Percentiles rank a stretch among this genome's conserved stretches.
Conservation (phyloP, 352 stramenopile genomes). For the Globisporangium radiosum region DNA sequence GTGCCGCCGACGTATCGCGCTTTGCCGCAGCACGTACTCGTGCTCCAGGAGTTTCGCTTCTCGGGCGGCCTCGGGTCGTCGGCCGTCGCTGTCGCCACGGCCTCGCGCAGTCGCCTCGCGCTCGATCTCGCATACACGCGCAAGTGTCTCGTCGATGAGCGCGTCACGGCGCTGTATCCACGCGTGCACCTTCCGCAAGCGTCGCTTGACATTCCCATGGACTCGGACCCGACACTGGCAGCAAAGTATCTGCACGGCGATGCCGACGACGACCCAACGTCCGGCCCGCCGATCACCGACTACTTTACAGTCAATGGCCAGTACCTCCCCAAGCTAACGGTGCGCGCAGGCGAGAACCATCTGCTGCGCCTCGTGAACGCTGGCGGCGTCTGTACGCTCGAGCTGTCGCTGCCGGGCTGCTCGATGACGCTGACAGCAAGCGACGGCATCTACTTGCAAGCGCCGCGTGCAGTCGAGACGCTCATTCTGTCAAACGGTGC, state of each 20-base stretch:
- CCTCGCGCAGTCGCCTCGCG: slow-evolving; percentile 41
- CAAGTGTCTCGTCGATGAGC: slow-evolving; percentile 28
- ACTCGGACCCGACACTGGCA: background rate
- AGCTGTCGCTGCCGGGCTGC: slow-evolving; percentile 58
- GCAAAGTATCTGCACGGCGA: slow-evolving; percentile 11
- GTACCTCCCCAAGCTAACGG: slow-evolving; percentile 53
- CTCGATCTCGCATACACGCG: slow-evolving; percentile 41
- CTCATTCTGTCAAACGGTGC: slow-evolving; percentile 54
- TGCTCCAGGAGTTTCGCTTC: slow-evolving; percentile 63
- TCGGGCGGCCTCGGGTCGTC: slow-evolving; percentile 46
- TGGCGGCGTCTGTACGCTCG: slow-evolving; percentile 38
- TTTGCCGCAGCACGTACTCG: slow-evolving; percentile 41
- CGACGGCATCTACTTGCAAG: slow-evolving; percentile 51
- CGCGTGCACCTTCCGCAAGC: slow-evolving; percentile 30
- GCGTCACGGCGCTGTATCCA: slow-evolving; percentile 35
- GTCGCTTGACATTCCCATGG: slow-evolving; percentile 20
- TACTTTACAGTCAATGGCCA: slow-evolving; percentile 74
- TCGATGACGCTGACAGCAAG: slow-evolving; percentile 40
- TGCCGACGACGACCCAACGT: background rate
- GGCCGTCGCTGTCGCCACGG: slow-evolving; percentile 34
- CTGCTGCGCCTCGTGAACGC: slow-evolving; percentile 61
- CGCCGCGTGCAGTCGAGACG: slow-evolving; percentile 27
- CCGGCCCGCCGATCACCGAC: slow-evolving; percentile 26
- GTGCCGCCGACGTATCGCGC: slow-evolving; percentile 34
- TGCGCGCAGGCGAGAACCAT: slow-evolving; percentile 44